Percentiles rank a stretch among this genome's conserved stretches.
Evolutionary conservation across 805 yeast species (phyloP).

Genomic region (Ogataea polymorpha): DNA sequence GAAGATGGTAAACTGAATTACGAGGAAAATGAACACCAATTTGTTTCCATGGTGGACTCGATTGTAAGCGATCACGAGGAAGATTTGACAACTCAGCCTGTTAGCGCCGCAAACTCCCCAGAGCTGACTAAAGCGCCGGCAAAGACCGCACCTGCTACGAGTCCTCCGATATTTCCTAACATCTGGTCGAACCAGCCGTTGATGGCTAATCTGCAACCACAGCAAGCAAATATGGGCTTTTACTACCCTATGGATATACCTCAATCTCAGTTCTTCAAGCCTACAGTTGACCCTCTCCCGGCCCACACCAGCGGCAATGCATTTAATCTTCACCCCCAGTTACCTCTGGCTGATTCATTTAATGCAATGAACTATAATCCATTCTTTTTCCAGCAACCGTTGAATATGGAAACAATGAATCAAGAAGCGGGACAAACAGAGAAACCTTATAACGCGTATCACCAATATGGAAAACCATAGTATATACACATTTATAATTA

Average conservation of each 20-base stretch:
- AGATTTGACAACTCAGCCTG: constrained; percentile 2
- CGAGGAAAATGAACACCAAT: constrained; percentile 15
- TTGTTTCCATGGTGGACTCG: constrained; percentile 31
- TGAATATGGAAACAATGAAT: constrained; percentile 1
- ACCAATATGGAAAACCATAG: constrained; percentile 5
- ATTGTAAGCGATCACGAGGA: constrained; percentile 26
- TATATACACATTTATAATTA: constrained; percentile 6
- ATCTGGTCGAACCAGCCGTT: constrained; percentile 13
- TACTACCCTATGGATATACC: constrained; percentile 4
- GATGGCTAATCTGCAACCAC: neutral
- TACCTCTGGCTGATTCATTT: neutral
- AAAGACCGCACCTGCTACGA: neutral
- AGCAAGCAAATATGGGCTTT: neutral
- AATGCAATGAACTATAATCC: constrained; percentile 1
- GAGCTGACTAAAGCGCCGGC: constrained; percentile 1
- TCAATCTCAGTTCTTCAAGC: constrained; percentile 1
- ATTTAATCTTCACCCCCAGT: neutral
- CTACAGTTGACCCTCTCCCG: neutral
- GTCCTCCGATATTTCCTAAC: constrained; percentile 10
- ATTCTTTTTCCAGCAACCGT: constrained; percentile 3
- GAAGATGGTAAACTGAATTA: constrained; percentile 17
- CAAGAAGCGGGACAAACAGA: neutral
- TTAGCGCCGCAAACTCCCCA: constrained; percentile 1
- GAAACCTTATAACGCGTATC: constrained; percentile 1
- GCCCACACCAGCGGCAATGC: neutral